A percentile compares a stretch with the other conserved stretches of the same genome.
phyloP scores from a whole-genome alignment of 805 yeast genomes.

The Clavispora fructus region DNA sequence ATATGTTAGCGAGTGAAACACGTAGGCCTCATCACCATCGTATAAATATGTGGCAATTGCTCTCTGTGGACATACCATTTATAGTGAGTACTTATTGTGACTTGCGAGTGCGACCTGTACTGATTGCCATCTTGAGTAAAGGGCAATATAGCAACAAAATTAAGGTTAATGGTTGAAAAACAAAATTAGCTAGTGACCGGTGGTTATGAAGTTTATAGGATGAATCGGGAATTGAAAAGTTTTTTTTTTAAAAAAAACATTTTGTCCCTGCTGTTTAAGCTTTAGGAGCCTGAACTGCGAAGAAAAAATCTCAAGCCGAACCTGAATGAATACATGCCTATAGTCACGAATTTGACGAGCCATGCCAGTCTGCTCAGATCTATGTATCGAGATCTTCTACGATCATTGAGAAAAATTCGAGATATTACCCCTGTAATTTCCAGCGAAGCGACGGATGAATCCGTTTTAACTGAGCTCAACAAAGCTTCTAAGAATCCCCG shows the following conservation, averaged over 20 bases:
- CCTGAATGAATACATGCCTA: not conserved
- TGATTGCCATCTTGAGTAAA: not conserved
- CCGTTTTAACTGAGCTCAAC: constrained; percentile 2
- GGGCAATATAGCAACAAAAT: not conserved
- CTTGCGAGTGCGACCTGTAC: not conserved
- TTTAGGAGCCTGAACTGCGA: not conserved
- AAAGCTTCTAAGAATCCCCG: constrained; percentile 9
- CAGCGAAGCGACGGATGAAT: not conserved
- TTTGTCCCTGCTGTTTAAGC: too few species aligned
- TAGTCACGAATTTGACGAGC: not conserved
- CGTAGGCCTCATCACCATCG: not conserved
- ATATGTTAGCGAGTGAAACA: constrained; percentile 2
- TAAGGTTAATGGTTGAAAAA: not conserved
- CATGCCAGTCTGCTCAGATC: constrained; percentile 7
- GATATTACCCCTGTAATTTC: constrained; percentile 1
- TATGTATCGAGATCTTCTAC: constrained; percentile 9
- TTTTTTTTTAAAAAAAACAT: too few species aligned
- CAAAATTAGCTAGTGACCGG: too few species aligned
- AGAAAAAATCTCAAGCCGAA: not conserved
- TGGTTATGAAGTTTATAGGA: too few species aligned
- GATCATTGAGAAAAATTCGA: constrained; percentile 7
- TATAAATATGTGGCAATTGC: not conserved
- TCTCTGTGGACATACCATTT: not conserved
- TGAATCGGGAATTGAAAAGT: too few species aligned
- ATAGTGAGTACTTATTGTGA: not conserved